Evolutionary conservation across 2,329 filamentous ascomycete genomes (phyloP).

Genomic region (Talaromyces marneffei): DNA sequence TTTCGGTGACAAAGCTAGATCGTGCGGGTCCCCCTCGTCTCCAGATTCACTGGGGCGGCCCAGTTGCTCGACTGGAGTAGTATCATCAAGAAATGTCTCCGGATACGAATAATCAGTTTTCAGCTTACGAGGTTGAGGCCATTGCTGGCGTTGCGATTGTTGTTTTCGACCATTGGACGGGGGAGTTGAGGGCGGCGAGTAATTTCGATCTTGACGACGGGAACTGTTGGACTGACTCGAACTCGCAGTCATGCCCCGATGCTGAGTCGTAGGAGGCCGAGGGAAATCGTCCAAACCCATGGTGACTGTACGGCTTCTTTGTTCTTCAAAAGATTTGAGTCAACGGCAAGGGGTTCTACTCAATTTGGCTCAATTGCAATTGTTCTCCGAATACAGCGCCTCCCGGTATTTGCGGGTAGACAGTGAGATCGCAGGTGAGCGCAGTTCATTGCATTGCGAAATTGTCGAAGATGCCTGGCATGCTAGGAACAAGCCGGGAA

Average conservation of each 20-base stretch:
- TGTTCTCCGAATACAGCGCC: background rate
- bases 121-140: slow-evolving; percentile 18
- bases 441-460: slow-evolving; percentile 3
- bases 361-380: background rate
- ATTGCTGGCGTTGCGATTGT: slow-evolving; percentile 19
- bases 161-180: slow-evolving; percentile 31
- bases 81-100: slow-evolving; percentile 38
- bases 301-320: background rate
- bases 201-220: slow-evolving; percentile 22
- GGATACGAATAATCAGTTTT: slow-evolving; percentile 32
- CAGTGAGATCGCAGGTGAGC: background rate
- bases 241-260: background rate
- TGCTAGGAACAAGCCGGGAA: background rate
- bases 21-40: slow-evolving; percentile 55
- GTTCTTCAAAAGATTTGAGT: background rate
- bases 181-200: slow-evolving; percentile 38
- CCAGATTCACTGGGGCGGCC: slow-evolving; percentile 31
- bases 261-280: slow-evolving; percentile 11
- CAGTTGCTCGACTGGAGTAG: slow-evolving; percentile 27
- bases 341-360: background rate
- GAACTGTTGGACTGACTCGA: slow-evolving; percentile 7
- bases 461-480: background rate
- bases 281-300: slow-evolving; percentile 13
- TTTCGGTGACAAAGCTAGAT: slow-evolving; percentile 71
- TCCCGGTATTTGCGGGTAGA: background rate